Conservation (phyloP, 768 basidiomycete genomes). For the Mycena kentingensis region DNA sequence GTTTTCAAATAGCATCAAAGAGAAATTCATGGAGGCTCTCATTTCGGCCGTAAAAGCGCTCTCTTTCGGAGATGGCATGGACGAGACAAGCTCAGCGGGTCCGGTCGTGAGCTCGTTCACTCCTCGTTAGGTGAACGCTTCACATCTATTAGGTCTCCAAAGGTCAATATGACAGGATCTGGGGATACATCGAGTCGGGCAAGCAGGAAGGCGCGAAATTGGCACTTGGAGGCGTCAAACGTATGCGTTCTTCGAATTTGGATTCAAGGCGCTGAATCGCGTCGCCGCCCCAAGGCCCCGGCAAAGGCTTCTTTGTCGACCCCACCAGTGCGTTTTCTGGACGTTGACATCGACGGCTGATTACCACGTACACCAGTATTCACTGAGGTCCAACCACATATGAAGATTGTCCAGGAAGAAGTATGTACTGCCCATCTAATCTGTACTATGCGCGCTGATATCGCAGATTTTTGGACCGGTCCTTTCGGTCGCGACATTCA, state of each 20-base stretch:
- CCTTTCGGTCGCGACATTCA: conserved; percentile 78
- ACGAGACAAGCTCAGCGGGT: conserved; percentile 72
- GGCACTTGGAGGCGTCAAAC: conserved; percentile 78
- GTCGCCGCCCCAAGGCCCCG: conserved; percentile 27
- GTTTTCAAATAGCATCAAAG: conserved; percentile 58
- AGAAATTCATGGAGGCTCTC: conserved; percentile 73
- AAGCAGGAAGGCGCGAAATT: conserved; percentile 81
- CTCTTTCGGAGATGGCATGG: conserved; percentile 80
- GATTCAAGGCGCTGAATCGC: background rate
- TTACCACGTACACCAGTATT: conserved; percentile 57
- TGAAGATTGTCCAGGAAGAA: conserved; percentile 88
- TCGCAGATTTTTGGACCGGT: conserved; percentile 93
- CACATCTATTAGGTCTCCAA: conserved; percentile 66
- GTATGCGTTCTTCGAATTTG: conserved; percentile 23
- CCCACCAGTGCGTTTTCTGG: conserved; percentile 70
- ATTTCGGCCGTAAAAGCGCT: conserved; percentile 67
- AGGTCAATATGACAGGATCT: conserved; percentile 81
- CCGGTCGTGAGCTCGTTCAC: conserved; percentile 64
- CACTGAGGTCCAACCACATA: conserved; percentile 71
- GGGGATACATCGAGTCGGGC: conserved; percentile 86
- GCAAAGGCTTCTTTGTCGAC: conserved; percentile 86
- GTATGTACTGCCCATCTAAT: conserved; percentile 35
- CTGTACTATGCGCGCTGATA: conserved; percentile 13
- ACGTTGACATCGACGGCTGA: background rate
- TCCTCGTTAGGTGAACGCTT: background rate